A percentile compares a stretch with the other conserved stretches of the same genome.
Evolutionary conservation across 2,329 filamentous ascomycete species (phyloP).

Genomic region (Myriosclerotinia scirpicola): DNA sequence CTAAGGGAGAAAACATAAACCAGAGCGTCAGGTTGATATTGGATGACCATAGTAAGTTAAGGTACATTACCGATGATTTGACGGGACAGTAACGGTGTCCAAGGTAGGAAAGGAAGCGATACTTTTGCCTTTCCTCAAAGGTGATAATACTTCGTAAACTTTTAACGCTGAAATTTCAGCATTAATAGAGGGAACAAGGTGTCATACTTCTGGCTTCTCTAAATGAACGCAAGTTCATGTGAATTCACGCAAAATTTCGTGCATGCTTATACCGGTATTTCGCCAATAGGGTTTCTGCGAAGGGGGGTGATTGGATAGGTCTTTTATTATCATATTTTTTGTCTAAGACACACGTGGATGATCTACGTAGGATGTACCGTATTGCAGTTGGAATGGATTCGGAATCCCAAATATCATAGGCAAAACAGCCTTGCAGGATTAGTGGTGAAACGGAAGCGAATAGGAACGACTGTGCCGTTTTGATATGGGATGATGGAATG

Average conservation of each 20-base stretch:
- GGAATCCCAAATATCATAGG: neutral
- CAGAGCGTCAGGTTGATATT: neutral
- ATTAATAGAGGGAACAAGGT: neutral
- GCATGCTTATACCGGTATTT: neutral
- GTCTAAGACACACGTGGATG: neutral
- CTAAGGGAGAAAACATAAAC: neutral
- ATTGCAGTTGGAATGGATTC: neutral
- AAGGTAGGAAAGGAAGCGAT: neutral
- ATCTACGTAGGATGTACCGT: neutral
- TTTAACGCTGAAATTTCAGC: neutral
- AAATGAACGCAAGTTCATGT: neutral
- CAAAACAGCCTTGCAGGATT: constrained; percentile 8
- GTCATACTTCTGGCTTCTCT: neutral
- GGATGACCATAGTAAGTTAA: neutral
- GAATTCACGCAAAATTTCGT: neutral
- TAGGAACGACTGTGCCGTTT: neutral
- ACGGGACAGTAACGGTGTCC: neutral
- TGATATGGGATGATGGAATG: neutral
- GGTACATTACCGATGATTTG: neutral
- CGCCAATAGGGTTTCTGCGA: neutral
- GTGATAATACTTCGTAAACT: neutral
- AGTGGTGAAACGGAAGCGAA: neutral
- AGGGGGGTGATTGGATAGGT: neutral
- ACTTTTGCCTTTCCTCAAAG: neutral
- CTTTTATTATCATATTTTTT: neutral